Evolutionary conservation across 2,329 filamentous ascomycete species (phyloP).

Genomic region (Diaporthe citrichinensis): DNA sequence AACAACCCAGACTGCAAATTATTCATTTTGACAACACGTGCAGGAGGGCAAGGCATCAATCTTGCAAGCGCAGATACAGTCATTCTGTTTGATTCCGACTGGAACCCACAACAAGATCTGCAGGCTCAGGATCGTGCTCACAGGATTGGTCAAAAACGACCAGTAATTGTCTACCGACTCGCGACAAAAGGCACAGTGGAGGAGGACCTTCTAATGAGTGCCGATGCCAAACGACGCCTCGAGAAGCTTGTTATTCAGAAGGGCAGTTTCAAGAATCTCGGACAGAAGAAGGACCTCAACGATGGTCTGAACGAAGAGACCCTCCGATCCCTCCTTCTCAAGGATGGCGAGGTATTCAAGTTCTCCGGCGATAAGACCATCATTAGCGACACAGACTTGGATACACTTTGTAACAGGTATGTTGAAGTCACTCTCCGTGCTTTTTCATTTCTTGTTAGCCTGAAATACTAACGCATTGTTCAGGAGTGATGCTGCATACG

Average conservation of each 20-base stretch:
- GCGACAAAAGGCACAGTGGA: conserved; percentile 95
- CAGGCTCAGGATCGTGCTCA: conserved; percentile 97
- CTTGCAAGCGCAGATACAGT: conserved; percentile 93
- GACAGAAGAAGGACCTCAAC: conserved; percentile 68
- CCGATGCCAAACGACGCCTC: conserved; percentile 90
- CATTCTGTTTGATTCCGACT: conserved; percentile 88
- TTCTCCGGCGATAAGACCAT: conserved; percentile 74
- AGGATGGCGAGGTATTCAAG: conserved; percentile 78
- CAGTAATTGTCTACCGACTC: conserved; percentile 93
- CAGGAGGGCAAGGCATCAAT: conserved; percentile 96
- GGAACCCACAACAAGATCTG: conserved; percentile 97
- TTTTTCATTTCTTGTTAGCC: neutral
- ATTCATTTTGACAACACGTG: conserved; percentile 90
- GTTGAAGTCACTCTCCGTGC: neutral
- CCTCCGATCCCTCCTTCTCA: conserved; percentile 73
- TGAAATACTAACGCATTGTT: neutral
- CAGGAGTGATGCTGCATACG: conserved; percentile 72
- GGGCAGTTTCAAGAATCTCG: conserved; percentile 82
- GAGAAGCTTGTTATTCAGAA: conserved; percentile 98
- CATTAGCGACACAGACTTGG: conserved; percentile 81
- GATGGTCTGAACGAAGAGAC: conserved; percentile 72
- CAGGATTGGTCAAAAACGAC: conserved; percentile 91
- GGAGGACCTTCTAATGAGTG: conserved; percentile 86
- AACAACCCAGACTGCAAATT: conserved; percentile 75
- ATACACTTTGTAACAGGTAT: conserved; percentile 81